Evolutionary conservation across 768 basidiomycete species (phyloP), one percentile per base, ranked within the genome.

Genomic region (Tulasnella sp.): DNA sequence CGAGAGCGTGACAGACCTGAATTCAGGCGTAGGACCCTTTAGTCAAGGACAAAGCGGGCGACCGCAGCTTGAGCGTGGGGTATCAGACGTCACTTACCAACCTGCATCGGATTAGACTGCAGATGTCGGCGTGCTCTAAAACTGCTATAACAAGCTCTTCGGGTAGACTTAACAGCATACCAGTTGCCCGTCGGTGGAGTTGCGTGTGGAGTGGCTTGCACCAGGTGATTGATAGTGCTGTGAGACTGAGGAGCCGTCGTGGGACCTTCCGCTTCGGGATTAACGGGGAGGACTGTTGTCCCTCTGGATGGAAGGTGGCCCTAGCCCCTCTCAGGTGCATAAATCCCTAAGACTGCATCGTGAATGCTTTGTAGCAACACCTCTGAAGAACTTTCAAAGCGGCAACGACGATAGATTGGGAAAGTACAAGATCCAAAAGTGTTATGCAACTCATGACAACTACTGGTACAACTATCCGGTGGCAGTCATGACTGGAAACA

Each of bases 401-500:
- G 32, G 61, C 26, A 35, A 67, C 32, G 61, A 35, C 26, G 51
- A 67, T 67, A 67, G 61, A 67, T 67, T 35, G 61, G 51, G 29
- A 67, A 67, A 29, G 61, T 67, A 67, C 32, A 67, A 67, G 61
- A 67, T 35, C 61, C 61, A 67, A 67, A 35, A 44, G 11, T 32
- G 10, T 67, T 67, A 67, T 16, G 32, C 29, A 26, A 67, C 61
- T 67, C 32, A 35, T 67, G 61, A 67, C 61, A 26, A 67, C 61
- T 67, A 26, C 61, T 35, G 61, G 32, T 26, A 35, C 61, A 67
- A 13, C 61, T 76, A 95, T 86, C 93, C 93, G 90, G 92, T 94
- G 81, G 94, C 94, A 13, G 94, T 93, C 94, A 96, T 96, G 84
- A 96, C 94, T 95, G 80, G 5, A n/a, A 4, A 51, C 6, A n/a